These are phyloP conservation scores for Talaromyces sp. DNA, from an alignment of 2,329 filamentous ascomycete genomes.

Conservation along the genomic window DNA sequence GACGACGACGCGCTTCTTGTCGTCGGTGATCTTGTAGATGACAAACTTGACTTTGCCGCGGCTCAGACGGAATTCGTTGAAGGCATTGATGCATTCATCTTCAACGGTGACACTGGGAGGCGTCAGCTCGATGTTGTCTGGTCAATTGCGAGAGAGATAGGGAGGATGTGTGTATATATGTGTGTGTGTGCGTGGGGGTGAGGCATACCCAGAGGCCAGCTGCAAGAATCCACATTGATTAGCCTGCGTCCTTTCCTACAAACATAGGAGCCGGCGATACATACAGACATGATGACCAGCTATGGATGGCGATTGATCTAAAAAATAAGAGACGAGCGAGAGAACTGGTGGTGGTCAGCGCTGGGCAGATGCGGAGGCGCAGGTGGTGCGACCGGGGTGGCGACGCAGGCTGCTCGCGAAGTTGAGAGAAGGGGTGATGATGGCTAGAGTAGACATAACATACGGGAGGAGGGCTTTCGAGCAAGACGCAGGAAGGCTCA, in stretches of 20 bases:
- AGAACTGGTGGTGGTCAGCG: not conserved
- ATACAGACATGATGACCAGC: slow-evolving; percentile 5
- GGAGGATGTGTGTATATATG: not conserved
- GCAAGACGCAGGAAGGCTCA: not conserved
- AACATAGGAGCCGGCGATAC: not conserved
- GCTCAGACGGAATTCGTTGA: slow-evolving; percentile 43
- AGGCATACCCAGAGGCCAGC: not conserved
- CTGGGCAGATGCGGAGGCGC: not conserved
- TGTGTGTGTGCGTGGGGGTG: no score
- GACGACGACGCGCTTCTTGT: slow-evolving; percentile 46
- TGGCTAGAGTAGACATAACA: not conserved
- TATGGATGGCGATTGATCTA: not conserved
- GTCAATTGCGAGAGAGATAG: not conserved
- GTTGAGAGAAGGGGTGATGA: not conserved
- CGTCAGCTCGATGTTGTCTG: not conserved
- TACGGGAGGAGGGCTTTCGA: not conserved
- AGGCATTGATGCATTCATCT: slow-evolving; percentile 42
- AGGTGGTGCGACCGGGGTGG: not conserved
- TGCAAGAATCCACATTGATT: not conserved
- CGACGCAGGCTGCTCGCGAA: not conserved
- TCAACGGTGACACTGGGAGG: slow-evolving; percentile 38
- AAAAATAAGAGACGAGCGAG: not conserved
- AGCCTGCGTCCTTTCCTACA: not conserved
- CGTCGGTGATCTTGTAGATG: slow-evolving; percentile 49
- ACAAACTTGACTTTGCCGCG: slow-evolving; percentile 43